These are phyloP conservation scores for Microdochium nivale DNA, from an alignment of 2,329 filamentous ascomycete species.

Conservation along the genomic window DNA sequence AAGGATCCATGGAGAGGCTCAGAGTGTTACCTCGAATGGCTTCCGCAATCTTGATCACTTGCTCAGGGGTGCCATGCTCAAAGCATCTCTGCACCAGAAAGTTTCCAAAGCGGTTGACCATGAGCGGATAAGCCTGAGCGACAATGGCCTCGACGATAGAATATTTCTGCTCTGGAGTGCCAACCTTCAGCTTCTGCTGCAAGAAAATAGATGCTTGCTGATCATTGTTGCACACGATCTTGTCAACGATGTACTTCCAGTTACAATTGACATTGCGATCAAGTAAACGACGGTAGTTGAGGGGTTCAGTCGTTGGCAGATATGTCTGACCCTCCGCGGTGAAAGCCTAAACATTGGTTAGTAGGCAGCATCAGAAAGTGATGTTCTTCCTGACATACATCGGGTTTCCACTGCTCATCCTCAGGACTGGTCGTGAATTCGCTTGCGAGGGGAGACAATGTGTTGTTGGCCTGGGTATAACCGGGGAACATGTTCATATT, in stretches of 20 bases:
- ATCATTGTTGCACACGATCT: slow-evolving; percentile 98
- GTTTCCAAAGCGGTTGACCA: slow-evolving; percentile 98
- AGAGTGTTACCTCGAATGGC: slow-evolving; percentile 91
- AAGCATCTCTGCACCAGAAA: slow-evolving; percentile 98
- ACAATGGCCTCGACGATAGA: slow-evolving; percentile 97
- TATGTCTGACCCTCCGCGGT: slow-evolving; percentile 63
- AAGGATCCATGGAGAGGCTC: slow-evolving; percentile 94
- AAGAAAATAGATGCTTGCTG: slow-evolving; percentile 98
- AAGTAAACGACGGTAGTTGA: slow-evolving; percentile 91
- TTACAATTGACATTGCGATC: slow-evolving; percentile 96
- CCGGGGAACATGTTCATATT: slow-evolving; percentile 36
- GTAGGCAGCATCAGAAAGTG: slow-evolving; percentile 9
- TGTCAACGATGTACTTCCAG: slow-evolving; percentile 99
- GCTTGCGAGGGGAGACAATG: slow-evolving; percentile 62
- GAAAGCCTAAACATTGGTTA: slow-evolving; percentile 27
- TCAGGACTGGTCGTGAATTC: slow-evolving; percentile 57
- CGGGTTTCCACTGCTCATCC: slow-evolving; percentile 42
- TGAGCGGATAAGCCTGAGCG: slow-evolving; percentile 85
- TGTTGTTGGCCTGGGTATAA: slow-evolving; percentile 37
- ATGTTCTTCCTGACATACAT: slow-evolving; percentile 28
- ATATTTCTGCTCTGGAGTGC: slow-evolving; percentile 89
- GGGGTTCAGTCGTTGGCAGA: slow-evolving; percentile 76
- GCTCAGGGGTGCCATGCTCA: slow-evolving; percentile 91
- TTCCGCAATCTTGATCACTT: slow-evolving; percentile 90
- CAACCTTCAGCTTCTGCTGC: slow-evolving; percentile 97